Evolutionary conservation across 345 rosid species (phyloP).

Genomic region (Brassica napus): DNA sequence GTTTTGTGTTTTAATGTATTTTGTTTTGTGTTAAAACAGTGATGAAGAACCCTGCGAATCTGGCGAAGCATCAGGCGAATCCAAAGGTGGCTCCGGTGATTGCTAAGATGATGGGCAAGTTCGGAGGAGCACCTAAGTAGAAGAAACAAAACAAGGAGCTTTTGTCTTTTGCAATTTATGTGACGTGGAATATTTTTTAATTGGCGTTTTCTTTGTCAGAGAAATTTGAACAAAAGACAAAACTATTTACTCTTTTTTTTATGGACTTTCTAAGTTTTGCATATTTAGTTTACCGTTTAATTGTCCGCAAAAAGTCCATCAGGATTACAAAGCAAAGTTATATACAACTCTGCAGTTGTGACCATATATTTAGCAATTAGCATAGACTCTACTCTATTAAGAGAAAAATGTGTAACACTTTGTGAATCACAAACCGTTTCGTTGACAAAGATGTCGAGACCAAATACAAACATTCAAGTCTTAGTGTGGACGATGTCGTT

Average conservation of each 20-base stretch:
- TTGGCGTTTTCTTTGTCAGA: slow-evolving; percentile 4
- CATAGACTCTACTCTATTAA: no score
- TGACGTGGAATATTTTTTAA: not conserved
- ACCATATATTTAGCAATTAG: no score
- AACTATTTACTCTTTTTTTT: not conserved
- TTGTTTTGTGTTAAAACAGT: slow-evolving; percentile 48
- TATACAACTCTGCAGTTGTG: not conserved
- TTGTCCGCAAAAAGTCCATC: not conserved
- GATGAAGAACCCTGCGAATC: slow-evolving; percentile 93
- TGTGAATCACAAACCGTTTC: no score
- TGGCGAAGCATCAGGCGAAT: slow-evolving; percentile 83
- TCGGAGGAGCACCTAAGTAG: slow-evolving; percentile 60
- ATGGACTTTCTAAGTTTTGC: not conserved
- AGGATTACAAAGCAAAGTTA: not conserved
- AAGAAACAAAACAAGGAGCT: slow-evolving; percentile 10
- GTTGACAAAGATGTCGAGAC: no score
- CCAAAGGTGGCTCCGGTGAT: slow-evolving; percentile 96
- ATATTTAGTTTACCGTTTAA: not conserved
- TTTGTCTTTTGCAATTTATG: slow-evolving; percentile 9
- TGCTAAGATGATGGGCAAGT: slow-evolving; percentile 97
- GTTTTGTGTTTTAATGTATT: not conserved
- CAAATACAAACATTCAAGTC: no score
- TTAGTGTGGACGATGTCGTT: no score
- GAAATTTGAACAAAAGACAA: not conserved
- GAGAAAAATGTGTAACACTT: no score